Evolutionary conservation across 2,329 filamentous ascomycete genomes (phyloP), one percentile per base, ranked within the genome.

Genomic region (Pyricularia sp.): DNA sequence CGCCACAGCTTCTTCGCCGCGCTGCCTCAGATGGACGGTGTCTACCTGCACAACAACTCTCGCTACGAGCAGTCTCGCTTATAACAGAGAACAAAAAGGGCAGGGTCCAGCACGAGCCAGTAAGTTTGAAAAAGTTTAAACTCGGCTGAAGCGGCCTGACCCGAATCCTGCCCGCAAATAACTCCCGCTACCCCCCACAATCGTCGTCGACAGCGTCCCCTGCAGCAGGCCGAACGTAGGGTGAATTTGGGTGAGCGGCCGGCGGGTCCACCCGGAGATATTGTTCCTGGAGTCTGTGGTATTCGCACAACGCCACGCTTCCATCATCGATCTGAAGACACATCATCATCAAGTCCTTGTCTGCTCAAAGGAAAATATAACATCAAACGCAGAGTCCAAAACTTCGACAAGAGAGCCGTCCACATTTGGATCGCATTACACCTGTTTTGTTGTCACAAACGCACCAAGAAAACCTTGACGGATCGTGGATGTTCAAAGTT

Each of bases 281-380:
- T 50, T 50, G 42, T 50, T 50, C 42, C 42, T 50, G 42, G 42
- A 20, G 42, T 50, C 42, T n/a, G 10, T 42, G 42, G 20, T 20
- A 20, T 50, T 50, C 28, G 26, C 64, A 28, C 64, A 26, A 64
- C 25, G 64, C 28, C 64, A 65, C 64, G 28, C 64, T 33, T 65
- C 28, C 25, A 36, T 65, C 64, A 30, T 65, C 64, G 64, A 20
- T 10, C 23, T n/a, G 12, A 33, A 61, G 28, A 31, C 36, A 50
- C 20, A 58, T 25, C 36, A 28, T 26, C 33, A 67, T 28, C 33
- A 69, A 66, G 4, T 42, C 59, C 30, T 42, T 28, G 17, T 68
- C 55, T 59, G 65, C 42, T 30, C 63, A 69, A 42, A 64, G 67
- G 36, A 65, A 65, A 65, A 69, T 63, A 42, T 65, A 68, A 50